phyloP scores from a whole-genome alignment of 352 stramenopile species.

The Pythium guiyangense region DNA sequence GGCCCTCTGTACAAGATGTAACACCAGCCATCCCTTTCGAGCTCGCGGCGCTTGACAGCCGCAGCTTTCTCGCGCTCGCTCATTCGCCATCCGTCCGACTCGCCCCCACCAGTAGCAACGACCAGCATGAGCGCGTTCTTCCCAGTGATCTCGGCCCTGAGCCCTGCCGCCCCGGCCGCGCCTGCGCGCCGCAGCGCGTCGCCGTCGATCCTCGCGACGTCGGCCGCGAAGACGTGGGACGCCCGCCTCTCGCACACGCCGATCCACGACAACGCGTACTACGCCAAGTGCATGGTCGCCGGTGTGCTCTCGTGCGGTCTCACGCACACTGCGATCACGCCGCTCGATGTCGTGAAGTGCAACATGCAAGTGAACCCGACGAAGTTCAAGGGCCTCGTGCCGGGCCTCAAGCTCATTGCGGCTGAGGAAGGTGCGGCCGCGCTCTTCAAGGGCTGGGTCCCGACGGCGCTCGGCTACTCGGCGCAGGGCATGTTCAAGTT shows the following conservation, averaged over 20 bases:
- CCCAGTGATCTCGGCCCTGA: slow-evolving; percentile 67
- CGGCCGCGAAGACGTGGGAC: slow-evolving; percentile 70
- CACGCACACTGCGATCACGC: slow-evolving; percentile 91
- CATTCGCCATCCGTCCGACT: slow-evolving; percentile 70
- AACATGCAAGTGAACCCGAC: slow-evolving; percentile 92
- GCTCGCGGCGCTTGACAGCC: slow-evolving; percentile 12
- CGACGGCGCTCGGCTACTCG: slow-evolving; percentile 91
- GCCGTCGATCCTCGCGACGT: slow-evolving; percentile 62
- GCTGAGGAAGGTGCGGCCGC: slow-evolving; percentile 77
- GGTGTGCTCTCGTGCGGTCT: slow-evolving; percentile 91
- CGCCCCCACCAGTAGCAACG: slow-evolving; percentile 20
- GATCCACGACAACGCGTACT: slow-evolving; percentile 89
- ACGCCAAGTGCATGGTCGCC: slow-evolving; percentile 93
- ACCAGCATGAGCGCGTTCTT: slow-evolving; percentile 74
- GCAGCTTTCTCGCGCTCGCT: slow-evolving; percentile 10
- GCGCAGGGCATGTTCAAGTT: slow-evolving; percentile 91
- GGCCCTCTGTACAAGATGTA: neutral
- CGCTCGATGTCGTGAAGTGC: slow-evolving; percentile 94
- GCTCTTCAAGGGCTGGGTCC: slow-evolving; percentile 91
- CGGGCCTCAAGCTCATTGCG: slow-evolving; percentile 84
- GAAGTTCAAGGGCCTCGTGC: slow-evolving; percentile 81
- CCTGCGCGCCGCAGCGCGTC: slow-evolving; percentile 30
- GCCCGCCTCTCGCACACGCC: slow-evolving; percentile 73
- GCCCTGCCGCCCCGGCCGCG: slow-evolving; percentile 40
- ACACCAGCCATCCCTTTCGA: no score